phyloP scores from a whole-genome alignment of 2,329 filamentous ascomycete species.

The Rosellinia necatrix region DNA sequence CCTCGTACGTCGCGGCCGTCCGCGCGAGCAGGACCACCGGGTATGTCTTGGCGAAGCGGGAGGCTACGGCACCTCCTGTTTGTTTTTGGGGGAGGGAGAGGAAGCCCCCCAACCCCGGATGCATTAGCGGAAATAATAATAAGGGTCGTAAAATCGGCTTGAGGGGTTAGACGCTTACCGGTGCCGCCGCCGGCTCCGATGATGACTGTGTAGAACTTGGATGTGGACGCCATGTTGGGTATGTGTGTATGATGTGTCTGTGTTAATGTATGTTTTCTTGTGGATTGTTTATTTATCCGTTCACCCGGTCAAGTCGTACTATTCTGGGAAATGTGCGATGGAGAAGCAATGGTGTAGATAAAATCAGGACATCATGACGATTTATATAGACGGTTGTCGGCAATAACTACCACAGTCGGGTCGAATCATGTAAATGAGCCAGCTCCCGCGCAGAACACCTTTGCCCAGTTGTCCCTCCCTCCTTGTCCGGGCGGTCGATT shows the following conservation, averaged over 20 bases:
- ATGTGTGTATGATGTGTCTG: slow-evolving; percentile 16
- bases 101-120: too few species aligned
- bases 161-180: slow-evolving; percentile 14
- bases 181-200: slow-evolving; percentile 27
- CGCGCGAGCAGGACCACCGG: slow-evolving; percentile 75
- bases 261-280: neutral
- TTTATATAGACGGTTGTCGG: slow-evolving; percentile 17
- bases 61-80: slow-evolving; percentile 56
- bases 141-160: too few species aligned
- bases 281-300: too few species aligned
- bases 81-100: too few species aligned
- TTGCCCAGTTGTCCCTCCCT: too few species aligned
- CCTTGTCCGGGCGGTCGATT: slow-evolving; percentile 1
- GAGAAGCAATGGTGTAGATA: too few species aligned
- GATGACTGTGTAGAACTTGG: slow-evolving; percentile 28
- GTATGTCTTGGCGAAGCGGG: slow-evolving; percentile 66
- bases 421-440: slow-evolving; percentile 7
- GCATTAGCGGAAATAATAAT: too few species aligned
- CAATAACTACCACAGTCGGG: slow-evolving; percentile 8
- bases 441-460: too few species aligned
- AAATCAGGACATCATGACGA: neutral
- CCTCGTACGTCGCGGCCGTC: slow-evolving; percentile 65
- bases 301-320: too few species aligned
- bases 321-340: too few species aligned
- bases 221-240: too few species aligned